Evolutionary conservation across 331 rosid species (phyloP).

Genomic region (Acacia concinna): DNA sequence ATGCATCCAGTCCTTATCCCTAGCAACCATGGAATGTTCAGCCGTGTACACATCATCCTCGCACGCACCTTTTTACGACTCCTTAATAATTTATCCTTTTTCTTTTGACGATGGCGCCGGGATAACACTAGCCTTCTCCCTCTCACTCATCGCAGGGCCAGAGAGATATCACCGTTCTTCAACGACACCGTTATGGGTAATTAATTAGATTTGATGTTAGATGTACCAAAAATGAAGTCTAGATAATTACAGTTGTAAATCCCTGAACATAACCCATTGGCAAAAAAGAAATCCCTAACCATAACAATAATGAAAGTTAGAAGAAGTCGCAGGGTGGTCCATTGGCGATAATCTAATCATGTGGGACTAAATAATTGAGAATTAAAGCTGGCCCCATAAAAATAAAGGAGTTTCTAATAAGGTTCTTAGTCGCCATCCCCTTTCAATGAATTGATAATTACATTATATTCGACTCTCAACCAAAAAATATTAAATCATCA

Average conservation of each 20-base stretch:
- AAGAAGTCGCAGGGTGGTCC: background rate
- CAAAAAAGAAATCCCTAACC: no score
- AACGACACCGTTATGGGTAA: no score
- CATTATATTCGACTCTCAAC: background rate
- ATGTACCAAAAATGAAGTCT: background rate
- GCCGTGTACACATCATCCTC: no score
- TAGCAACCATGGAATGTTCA: no score
- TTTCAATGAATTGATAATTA: background rate
- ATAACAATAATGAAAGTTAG: background rate
- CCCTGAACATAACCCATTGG: background rate
- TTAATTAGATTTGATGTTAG: background rate
- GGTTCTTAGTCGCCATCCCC: background rate
- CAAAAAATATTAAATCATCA: background rate
- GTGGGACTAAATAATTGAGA: constrained; percentile 5
- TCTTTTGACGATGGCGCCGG: no score
- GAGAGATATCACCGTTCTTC: no score
- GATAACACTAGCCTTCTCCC: no score
- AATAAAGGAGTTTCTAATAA: background rate
- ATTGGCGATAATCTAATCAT: background rate
- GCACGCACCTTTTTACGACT: no score
- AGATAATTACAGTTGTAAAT: background rate
- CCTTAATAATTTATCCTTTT: no score
- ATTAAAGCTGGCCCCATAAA: background rate
- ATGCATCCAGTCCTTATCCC: no score
- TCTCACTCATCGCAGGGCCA: no score